phyloP scores from a whole-genome alignment of 2,329 filamentous ascomycete species.

The Pseudogymnoascus sp. region DNA sequence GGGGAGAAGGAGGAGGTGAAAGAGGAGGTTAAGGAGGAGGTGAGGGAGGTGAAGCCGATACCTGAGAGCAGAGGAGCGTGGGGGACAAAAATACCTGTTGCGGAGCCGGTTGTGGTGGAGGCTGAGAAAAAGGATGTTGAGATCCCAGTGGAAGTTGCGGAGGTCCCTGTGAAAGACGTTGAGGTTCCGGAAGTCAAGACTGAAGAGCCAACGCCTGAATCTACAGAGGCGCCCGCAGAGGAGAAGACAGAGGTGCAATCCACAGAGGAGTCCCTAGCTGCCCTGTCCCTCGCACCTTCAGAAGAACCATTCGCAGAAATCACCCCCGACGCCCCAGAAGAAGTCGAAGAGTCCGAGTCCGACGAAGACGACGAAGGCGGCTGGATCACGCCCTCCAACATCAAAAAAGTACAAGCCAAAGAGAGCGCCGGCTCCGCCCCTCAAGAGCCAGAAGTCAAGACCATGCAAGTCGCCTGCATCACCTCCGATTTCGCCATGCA shows the following conservation, averaged over 20 bases:
- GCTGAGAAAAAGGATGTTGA: slow-evolving; percentile 22
- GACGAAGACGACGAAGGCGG: slow-evolving; percentile 57
- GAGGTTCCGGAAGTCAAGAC: not conserved
- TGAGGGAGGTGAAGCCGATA: slow-evolving; percentile 13
- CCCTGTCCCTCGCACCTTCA: slow-evolving; percentile 14
- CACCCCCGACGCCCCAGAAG: slow-evolving; percentile 20
- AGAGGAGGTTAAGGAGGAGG: slow-evolving; percentile 15
- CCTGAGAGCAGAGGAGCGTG: slow-evolving; percentile 24
- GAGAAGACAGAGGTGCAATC: not conserved
- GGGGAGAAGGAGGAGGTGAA: slow-evolving; percentile 16
- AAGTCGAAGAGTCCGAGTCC: slow-evolving; percentile 22
- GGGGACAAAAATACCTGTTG: slow-evolving; percentile 22
- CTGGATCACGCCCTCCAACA: slow-evolving; percentile 93
- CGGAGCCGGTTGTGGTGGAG: slow-evolving; percentile 18
- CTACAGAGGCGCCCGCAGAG: not conserved
- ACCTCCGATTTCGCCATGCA: slow-evolving; percentile 98
- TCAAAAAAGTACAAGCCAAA: slow-evolving; percentile 74
- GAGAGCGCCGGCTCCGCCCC: slow-evolving; percentile 47
- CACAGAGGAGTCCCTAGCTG: slow-evolving; percentile 14
- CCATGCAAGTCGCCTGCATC: slow-evolving; percentile 81
- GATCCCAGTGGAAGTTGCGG: slow-evolving; percentile 10
- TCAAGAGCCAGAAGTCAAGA: slow-evolving; percentile 47
- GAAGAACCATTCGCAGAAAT: not conserved
- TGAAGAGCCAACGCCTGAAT: slow-evolving; percentile 21
- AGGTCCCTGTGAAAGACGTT: not conserved